Conservation (phyloP, 257 asterid species). For the Ajuga chamaepitys region DNA sequence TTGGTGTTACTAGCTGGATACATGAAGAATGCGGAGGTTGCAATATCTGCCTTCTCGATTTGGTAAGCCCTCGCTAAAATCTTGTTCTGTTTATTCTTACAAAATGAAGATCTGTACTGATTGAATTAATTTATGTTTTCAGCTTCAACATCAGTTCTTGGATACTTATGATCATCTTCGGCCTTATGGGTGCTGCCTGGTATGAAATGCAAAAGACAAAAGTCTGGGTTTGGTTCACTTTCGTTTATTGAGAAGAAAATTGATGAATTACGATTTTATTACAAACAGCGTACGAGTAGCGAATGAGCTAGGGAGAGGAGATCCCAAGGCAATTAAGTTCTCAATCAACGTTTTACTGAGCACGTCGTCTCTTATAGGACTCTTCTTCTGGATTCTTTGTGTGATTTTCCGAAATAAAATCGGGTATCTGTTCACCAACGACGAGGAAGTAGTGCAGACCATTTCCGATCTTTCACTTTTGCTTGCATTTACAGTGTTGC, state of each 20-base stretch:
- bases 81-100: not conserved
- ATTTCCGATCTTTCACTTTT: conserved; percentile 39
- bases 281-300: conserved; percentile 15
- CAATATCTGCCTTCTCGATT: conserved; percentile 42
- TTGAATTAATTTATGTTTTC: conserved; percentile 1
- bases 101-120: not conserved
- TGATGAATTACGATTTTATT: no score
- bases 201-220: no score
- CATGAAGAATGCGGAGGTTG: conserved; percentile 30
- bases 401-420: conserved; percentile 27
- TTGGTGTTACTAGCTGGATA: conserved; percentile 40
- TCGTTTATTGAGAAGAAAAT: no score
- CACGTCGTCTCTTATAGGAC: conserved; percentile 32
- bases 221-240: conserved; percentile 14
- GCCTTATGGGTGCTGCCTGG: conserved; percentile 64
- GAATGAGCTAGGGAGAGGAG: conserved; percentile 60
- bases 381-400: conserved; percentile 33
- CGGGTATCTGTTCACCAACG: conserved; percentile 40
- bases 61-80: conserved; percentile 12
- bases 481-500: conserved; percentile 42
- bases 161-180: conserved; percentile 45
- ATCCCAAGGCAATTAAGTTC: conserved; percentile 41
- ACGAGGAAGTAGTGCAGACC: conserved; percentile 24
- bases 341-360: conserved; percentile 36
- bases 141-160: conserved; percentile 49